Conservation (phyloP, 2,329 filamentous ascomycete genomes). For the Pestalotiopsis sp. region DNA sequence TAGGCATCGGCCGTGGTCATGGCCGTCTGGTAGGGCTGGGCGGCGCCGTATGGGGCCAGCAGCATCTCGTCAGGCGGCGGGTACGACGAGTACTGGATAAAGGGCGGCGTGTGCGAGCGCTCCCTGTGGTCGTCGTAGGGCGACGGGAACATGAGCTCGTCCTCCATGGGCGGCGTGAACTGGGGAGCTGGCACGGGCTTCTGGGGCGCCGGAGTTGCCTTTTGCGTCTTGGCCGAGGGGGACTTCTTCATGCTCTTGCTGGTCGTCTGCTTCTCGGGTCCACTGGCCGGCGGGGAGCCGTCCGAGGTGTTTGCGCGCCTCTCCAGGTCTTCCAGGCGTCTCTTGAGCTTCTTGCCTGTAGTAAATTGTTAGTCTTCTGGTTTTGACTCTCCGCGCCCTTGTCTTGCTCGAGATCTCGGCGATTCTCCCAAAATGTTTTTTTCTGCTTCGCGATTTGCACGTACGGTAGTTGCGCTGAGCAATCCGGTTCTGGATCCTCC, state of each 20-base stretch:
- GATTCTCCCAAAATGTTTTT: neutral
- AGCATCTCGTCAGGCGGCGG: conserved; percentile 67
- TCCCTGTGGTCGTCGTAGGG: conserved; percentile 64
- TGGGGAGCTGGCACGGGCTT: conserved; percentile 53
- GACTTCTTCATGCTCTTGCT: conserved; percentile 39
- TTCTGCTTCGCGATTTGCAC: conserved; percentile 21
- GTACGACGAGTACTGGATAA: conserved; percentile 70
- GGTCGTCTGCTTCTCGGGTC: conserved; percentile 41
- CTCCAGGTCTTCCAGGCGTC: conserved; percentile 83
- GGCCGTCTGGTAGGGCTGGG: conserved; percentile 50
- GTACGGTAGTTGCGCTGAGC: conserved; percentile 95
- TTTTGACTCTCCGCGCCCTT: neutral
- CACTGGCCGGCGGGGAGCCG: conserved; percentile 32
- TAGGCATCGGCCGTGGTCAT: conserved; percentile 56
- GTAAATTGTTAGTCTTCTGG: conserved; percentile 17
- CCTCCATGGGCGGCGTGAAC: conserved; percentile 66
- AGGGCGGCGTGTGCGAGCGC: conserved; percentile 71
- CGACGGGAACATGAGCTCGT: conserved; percentile 68
- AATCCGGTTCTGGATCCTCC: conserved; percentile 96
- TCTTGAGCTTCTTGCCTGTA: conserved; percentile 89
- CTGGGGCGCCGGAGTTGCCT: conserved; percentile 29
- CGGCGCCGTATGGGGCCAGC: conserved; percentile 60
- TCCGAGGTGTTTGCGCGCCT: conserved; percentile 69
- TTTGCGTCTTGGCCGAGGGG: conserved; percentile 50
- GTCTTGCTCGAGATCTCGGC: conserved; percentile 5